phyloP scores from a whole-genome alignment of 495 filamentous ascomycete species.

The Evansstolkia leycettana region DNA sequence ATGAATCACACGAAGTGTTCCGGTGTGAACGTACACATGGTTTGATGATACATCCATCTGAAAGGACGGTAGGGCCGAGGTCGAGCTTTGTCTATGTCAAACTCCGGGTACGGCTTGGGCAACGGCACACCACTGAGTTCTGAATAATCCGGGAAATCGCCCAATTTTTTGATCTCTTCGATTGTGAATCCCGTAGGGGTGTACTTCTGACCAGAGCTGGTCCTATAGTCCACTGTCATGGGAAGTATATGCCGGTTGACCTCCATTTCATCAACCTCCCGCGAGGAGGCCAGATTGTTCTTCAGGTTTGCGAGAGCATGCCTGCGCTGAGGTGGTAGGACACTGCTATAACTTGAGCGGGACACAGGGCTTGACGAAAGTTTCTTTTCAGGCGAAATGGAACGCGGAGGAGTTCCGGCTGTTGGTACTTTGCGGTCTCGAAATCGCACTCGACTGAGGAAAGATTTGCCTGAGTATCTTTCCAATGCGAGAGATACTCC shows the following conservation, averaged over 20 bases:
- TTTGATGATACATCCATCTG: constrained; percentile 82
- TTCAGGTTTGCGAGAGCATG: constrained; percentile 28
- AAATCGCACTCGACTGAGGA: constrained; percentile 8
- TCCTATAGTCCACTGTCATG: constrained; percentile 30
- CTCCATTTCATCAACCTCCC: constrained; percentile 19
- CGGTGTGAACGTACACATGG: constrained; percentile 80
- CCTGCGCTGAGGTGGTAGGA: constrained; percentile 45
- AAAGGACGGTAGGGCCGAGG: constrained; percentile 72
- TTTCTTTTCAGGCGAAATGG: constrained; percentile 41
- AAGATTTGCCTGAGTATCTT: constrained; percentile 3
- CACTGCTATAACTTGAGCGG: constrained; percentile 28
- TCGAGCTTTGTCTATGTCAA: constrained; percentile 50
- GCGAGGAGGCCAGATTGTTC: constrained; percentile 9
- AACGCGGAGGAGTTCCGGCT: constrained; percentile 44
- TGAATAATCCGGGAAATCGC: constrained; percentile 78
- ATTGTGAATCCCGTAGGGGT: constrained; percentile 52
- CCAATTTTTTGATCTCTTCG: constrained; percentile 59
- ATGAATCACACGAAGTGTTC: too few species aligned
- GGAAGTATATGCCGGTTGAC: constrained; percentile 25
- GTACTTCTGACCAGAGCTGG: constrained; percentile 26
- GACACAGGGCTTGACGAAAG: constrained; percentile 12
- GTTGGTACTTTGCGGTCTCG: constrained; percentile 23
- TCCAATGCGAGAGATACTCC: constrained; percentile 10
- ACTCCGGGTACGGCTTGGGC: constrained; percentile 52
- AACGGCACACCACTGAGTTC: constrained; percentile 66